Base-by-base conservation (phyloP, 108 stramenopile species). In the Cyclotella atomus region DNA sequence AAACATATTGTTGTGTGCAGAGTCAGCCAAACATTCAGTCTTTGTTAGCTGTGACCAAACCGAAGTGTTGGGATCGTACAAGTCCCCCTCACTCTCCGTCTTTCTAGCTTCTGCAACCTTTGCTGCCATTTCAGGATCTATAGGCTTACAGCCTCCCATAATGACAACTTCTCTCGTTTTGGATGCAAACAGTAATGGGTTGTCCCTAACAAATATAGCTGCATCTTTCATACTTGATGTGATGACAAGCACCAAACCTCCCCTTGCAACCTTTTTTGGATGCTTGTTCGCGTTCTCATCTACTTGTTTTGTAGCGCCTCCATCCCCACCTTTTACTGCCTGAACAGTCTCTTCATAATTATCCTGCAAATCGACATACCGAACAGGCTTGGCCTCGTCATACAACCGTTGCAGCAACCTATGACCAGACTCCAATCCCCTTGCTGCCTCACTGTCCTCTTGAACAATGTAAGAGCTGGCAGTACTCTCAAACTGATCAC, bases 221-320 rank as follows among this genome's bases (percentile, higher is more conserved):
- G 65, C 72, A 68, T 83, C 82, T 65, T 83, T 83, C 46, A 83
- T 66, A 43, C 77, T 79, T 3, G 82, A 77, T 0, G 78, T 79
- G 33, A 83, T 67, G 21, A 83, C 77, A 59, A 83, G 64, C 15
- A 62, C 64, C 7, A 83, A 57, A 33, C 70, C 77, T 35, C 77
- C 77, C 49, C 44, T 70, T n/a, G 53, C 27, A 25, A 78, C 36
- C 36, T 65, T 60, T 17, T 71, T 78, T 36, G 46, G 6, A 45
- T 33, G 21, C 19, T 38, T 71, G 6, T 53, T 67, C 27, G 35
- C 63, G 25, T 52, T 65, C n/a, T 27, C 30, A 24, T 71, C 56
- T 9, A 46, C 54, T 15, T 59, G 21, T 7, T 16, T 20, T 1
- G 7, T 54, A 16, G 28, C 38, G 8, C n/a, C n/a, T n/a, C n/a